Base-by-base conservation (phyloP, 2,329 filamentous ascomycete species). In the Aspergillus oerlinghausenensis region DNA sequence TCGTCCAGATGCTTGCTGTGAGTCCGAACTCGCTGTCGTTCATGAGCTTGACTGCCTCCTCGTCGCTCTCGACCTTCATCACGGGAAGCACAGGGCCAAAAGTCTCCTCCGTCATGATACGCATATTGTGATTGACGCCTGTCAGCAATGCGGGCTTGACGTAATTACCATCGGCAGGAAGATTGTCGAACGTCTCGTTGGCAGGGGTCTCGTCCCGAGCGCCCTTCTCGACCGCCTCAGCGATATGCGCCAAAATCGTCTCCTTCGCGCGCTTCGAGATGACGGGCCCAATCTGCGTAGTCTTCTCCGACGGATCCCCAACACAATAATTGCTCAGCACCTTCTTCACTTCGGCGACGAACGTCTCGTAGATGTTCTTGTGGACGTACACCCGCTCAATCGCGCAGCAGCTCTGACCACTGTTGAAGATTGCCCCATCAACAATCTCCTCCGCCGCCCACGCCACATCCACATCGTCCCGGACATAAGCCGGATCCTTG, bases 1-100 rank as follows among this genome's bases (percentile, higher is more conserved):
- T 95, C 56, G 92, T 96, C 93, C 93, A 97, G 67, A 97, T 92
- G 68, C 91, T 96, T n/a, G 92, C 93, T 3, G 93, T 97, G 60
- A 97, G 81, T 4, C 93, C 93, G 70, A 96, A 96, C 63, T 96
- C 87, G 76, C 90, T 94, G 72, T 96, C 92, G 67, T 97, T 97
- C 92, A 97, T 97, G 51, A 93, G 77, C 63, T 80, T 77, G 60
- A 97, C 77, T 1, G 93, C 93, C 74, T 97, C 91, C 19, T 83
- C 83, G 67, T 97, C 93, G 64, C 80, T 80, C 69, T 85, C 84
- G 60, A 97, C 92, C 73, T 89, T 90, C 86, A 93, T 90, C 19
- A 97, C 85, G 1, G 92, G 88, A 65, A 97, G 93, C 19, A 97
- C 85, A 0, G 92, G 92, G 0, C 92, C 92, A 68, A 97, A 97